Evolutionary conservation across 2,329 filamentous ascomycete species (phyloP), one percentile per base, ranked within the genome.

Genomic region (Pseudocercospora pini-densiflorae): DNA sequence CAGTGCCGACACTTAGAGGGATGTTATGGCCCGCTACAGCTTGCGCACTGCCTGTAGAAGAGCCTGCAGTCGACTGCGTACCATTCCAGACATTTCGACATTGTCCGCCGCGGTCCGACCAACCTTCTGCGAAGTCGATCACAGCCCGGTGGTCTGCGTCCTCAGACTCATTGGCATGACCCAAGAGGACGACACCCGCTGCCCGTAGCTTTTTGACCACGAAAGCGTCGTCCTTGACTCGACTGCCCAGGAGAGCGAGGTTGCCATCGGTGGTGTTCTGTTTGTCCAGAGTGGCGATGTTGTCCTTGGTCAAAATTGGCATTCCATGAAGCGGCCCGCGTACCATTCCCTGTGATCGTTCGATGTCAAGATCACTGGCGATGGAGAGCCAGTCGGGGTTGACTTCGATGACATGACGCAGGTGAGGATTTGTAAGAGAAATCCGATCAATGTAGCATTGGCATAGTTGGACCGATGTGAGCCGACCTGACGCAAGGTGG

Each of bases 241-340:
- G 61, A 21, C 47, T 63, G 16, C 69, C 68, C 7, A 70, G 61
- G 8, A 71, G 40, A 33, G 63, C 65, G 12, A 59, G 40, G 5
- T 58, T 64, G 36, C 69, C 69, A 16, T 61, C 68, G 3, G 69
- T 68, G 24, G 53, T 70, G 10, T 70, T 62, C 61, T 65, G 62
- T 27, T 36, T 10, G 53, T 71, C 69, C 27, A 59, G 12, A 4
- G 69, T 71, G 12, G 67, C 65, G n/a, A 71, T 71, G 61, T 71
- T 70, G 57, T 67, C 67, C 66, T 82, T 81, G 5, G 81, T 31
- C 1, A 82, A 74, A 29, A 81, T 75, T 0, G 80, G 79, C 47
- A 80, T 79, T 5, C 79, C 80, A 69, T 82, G 79, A 6, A 81
- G 62, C 5, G 75, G 76, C 0, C 79, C 76, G 40, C 79, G 77